Conservation (phyloP, 352 stramenopile species). For the Phytophthora hibernalis region DNA sequence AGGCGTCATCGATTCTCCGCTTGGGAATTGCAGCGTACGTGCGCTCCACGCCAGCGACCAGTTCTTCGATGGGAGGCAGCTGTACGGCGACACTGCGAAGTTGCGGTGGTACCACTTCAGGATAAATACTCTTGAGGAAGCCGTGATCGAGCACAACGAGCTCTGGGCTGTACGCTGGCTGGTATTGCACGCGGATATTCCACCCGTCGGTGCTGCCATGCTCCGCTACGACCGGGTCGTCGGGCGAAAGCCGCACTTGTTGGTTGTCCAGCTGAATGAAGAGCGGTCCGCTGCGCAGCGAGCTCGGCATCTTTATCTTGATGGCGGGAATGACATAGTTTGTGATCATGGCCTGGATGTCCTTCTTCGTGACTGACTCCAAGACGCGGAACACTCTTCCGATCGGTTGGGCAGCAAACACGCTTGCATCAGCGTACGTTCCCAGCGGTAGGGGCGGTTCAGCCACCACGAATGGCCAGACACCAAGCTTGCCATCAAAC, state of each 20-base stretch:
- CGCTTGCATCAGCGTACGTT: constrained; percentile 8
- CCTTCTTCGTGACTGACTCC: constrained; percentile 39
- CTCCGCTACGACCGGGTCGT: constrained; percentile 41
- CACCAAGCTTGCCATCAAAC: constrained; percentile 56
- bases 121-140: constrained; percentile 42
- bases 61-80: constrained; percentile 30
- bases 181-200: constrained; percentile 50
- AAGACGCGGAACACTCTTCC: constrained; percentile 28
- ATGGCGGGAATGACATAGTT: constrained; percentile 47
- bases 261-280: constrained; percentile 51
- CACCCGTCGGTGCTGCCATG: constrained; percentile 39
- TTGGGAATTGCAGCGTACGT: constrained; percentile 31
- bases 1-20: constrained; percentile 34
- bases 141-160: constrained; percentile 44
- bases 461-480: constrained; percentile 40
- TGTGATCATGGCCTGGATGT: constrained; percentile 46
- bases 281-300: constrained; percentile 24
- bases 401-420: constrained; percentile 10
- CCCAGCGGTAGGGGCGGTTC: constrained; percentile 21
- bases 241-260: constrained; percentile 43
- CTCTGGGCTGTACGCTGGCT: constrained; percentile 48
- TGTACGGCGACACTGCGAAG: constrained; percentile 8
- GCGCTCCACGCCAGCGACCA: constrained; percentile 35
- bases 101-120: constrained; percentile 17
- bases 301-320: constrained; percentile 41